Conservation (phyloP, 2,329 filamentous ascomycete genomes). For the Rasamsonia emersonii region DNA sequence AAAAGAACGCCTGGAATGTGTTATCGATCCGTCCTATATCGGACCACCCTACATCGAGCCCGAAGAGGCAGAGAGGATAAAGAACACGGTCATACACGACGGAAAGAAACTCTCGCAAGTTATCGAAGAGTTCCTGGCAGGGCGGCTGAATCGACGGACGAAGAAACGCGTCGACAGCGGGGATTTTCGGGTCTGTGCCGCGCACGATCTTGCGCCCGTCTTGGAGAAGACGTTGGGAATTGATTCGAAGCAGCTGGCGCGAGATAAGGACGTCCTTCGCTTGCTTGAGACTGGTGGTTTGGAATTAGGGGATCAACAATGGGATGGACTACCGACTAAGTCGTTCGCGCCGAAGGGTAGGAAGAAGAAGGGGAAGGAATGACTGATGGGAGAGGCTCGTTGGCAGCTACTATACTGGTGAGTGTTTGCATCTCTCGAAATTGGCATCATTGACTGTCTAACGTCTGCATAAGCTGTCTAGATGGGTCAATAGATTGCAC, state of each 20-base stretch:
- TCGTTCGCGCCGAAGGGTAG: too few relatives aligned
- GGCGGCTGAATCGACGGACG: conserved; percentile 17
- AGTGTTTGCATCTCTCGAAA: too few relatives aligned
- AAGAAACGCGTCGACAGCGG: conserved; percentile 21
- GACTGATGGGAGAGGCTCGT: too few relatives aligned
- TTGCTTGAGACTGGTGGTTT: background rate
- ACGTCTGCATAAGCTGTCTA: too few relatives aligned
- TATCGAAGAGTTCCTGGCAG: conserved; percentile 13
- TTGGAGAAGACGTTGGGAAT: conserved; percentile 20
- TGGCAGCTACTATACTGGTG: too few relatives aligned
- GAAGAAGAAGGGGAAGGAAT: too few relatives aligned
- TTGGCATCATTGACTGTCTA: too few relatives aligned
- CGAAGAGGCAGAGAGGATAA: conserved; percentile 11
- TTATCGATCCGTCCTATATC: conserved; percentile 15
- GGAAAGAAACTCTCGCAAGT: conserved; percentile 11
- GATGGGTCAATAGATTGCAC: too few relatives aligned
- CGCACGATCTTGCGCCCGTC: conserved; percentile 24
- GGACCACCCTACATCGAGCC: conserved; percentile 15
- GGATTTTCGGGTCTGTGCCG: conserved; percentile 26
- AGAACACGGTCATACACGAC: conserved; percentile 4
- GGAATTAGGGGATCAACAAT: background rate
- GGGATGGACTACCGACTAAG: too few relatives aligned
- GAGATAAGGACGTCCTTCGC: background rate
- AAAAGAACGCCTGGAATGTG: conserved; percentile 7
- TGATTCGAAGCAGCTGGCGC: conserved; percentile 11